A percentile compares a stretch with the other conserved stretches of the same genome.
Conservation (phyloP, 2,329 filamentous ascomycete genomes). For the Fusarium sp. region DNA sequence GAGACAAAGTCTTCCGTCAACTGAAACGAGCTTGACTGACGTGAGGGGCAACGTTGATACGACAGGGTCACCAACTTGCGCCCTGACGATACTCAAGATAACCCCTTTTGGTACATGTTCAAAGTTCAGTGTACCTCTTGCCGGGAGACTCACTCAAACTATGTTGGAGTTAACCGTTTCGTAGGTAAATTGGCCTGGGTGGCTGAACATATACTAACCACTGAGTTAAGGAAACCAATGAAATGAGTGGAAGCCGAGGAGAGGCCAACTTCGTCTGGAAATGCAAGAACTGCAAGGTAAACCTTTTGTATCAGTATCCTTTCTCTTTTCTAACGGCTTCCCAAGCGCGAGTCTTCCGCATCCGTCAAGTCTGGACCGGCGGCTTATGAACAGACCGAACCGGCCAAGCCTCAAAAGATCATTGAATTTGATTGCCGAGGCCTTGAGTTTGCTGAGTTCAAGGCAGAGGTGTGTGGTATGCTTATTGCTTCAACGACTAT, state of each 20-base stretch:
- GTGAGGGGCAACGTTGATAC: slow-evolving; percentile 28
- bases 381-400: slow-evolving; percentile 75
- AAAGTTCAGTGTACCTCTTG: slow-evolving; percentile 99
- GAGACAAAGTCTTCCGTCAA: not conserved
- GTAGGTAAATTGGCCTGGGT: slow-evolving; percentile 59
- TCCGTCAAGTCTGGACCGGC: slow-evolving; percentile 79
- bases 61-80: slow-evolving; percentile 87
- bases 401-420: slow-evolving; percentile 79
- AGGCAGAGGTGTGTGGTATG: slow-evolving; percentile 73
- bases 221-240: slow-evolving; percentile 77
- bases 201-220: slow-evolving; percentile 9
- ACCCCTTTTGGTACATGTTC: slow-evolving; percentile 96
- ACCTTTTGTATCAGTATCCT: not conserved
- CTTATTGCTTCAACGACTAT: not conserved
- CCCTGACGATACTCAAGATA: slow-evolving; percentile 81
- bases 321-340: slow-evolving; percentile 1
- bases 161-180: slow-evolving; percentile 86
- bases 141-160: slow-evolving; percentile 87
- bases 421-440: slow-evolving; percentile 94
- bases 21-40: slow-evolving; percentile 28
- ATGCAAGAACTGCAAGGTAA: slow-evolving; percentile 96
- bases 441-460: slow-evolving; percentile 90
- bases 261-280: slow-evolving; percentile 99
- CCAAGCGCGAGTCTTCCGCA: slow-evolving; percentile 83
- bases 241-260: slow-evolving; percentile 90